Base-by-base conservation (phyloP, 495 filamentous ascomycete genomes). In the Paragyromitra xinjiangensis region DNA sequence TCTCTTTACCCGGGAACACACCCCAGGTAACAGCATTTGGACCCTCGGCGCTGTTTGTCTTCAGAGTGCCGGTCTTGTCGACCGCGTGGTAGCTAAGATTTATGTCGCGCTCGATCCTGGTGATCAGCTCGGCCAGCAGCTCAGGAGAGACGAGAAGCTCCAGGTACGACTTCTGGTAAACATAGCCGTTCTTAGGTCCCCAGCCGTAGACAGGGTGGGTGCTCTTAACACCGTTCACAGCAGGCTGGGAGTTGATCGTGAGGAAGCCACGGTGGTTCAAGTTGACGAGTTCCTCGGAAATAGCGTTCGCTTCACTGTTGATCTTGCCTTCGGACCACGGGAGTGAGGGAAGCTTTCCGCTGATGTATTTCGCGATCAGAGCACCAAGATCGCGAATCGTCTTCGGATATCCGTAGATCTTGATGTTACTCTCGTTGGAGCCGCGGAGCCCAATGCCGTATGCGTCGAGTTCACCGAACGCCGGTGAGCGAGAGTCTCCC, bases 11-110 rank as follows among this genome's bases (percentile, higher is more conserved):
- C 11, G 96, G 94, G 86, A 98, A 99, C 56, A 98, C 97, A 84
- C 96, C 96, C 96, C 96, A 99, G 3, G 96, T 99, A 63, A 99
- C 90, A 11, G 96, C 96, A 80, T 98, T 99, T 29, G 96, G 96
- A 14, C 92, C 93, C 58, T 94, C 93, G 29, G 88, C 88, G 12
- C 92, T 88, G 80, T 98, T 98, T n/a, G 93, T 96, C 80, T 89
- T 88, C 67, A 98, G 87, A 71, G 90, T 89, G 14, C 94, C 94
- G 1, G 86, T 85, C 82, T 92, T 93, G 71, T 91, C 93, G 50
- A 97, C 93, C 45, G 94, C 93, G 78, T 97, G 96, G 85, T 96
- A 99, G 0, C 94, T 97, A 71, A 99, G 84, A 63, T 97, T 91
- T 39, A 90, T 87, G 77, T 94, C 89, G 58, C 88, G 84, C 64